These are phyloP conservation scores for Fusarium duplospermum DNA, from an alignment of 2,329 filamentous ascomycete species.

Conservation along the genomic window DNA sequence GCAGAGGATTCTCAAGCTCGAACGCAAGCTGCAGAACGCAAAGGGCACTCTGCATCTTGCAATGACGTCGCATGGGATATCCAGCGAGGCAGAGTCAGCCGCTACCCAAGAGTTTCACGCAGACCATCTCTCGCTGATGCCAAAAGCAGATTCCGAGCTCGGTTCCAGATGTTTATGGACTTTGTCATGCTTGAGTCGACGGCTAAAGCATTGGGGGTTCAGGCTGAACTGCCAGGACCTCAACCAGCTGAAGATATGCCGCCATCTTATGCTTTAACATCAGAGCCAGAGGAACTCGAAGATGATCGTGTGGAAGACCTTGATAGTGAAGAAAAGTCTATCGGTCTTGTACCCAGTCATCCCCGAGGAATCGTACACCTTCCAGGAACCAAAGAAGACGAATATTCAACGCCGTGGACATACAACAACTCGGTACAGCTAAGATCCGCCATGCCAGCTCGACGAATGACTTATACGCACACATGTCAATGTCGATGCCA, in stretches of 20 bases:
- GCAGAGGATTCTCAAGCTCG: slow-evolving; percentile 15
- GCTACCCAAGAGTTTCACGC: background rate
- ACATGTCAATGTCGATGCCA: slow-evolving; percentile 20
- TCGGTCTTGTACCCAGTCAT: background rate
- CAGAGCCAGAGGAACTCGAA: background rate
- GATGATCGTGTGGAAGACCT: background rate
- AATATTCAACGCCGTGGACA: background rate
- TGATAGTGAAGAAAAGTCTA: background rate
- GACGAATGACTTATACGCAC: accelerated
- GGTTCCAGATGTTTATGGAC: background rate
- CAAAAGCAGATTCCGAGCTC: background rate
- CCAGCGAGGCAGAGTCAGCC: background rate
- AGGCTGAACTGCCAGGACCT: background rate
- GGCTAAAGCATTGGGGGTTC: background rate
- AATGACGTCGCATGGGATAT: background rate
- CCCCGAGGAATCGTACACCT: background rate
- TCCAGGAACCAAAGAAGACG: too few species aligned
- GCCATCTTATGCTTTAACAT: background rate
- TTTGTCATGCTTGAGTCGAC: background rate
- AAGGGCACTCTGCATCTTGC: slow-evolving; percentile 13
- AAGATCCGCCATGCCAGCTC: background rate
- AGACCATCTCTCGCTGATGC: background rate
- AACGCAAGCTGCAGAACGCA: background rate
- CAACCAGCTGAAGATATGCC: background rate
- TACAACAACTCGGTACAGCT: background rate